Conservation (phyloP, 202 grass and related monocot genomes). For the Saccharum hybrid region DNA sequence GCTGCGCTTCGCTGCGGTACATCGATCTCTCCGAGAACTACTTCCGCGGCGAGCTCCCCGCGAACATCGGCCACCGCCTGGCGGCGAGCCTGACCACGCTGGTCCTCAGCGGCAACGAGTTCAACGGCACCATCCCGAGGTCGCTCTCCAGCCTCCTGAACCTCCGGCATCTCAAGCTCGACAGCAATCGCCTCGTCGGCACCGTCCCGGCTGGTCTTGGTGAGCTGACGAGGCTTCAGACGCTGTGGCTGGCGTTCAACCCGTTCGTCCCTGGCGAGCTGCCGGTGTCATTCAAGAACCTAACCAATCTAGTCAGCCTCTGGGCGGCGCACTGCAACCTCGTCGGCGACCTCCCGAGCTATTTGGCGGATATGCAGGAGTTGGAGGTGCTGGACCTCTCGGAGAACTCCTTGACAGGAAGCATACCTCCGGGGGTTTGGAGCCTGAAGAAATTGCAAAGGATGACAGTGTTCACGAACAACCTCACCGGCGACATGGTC, state of each 20-base stretch:
- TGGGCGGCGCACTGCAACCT: neutral
- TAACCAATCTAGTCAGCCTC: slow-evolving; percentile 40
- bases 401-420: slow-evolving; percentile 39
- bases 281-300: slow-evolving; percentile 54
- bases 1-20: slow-evolving; percentile 40
- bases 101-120: slow-evolving; percentile 39
- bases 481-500: slow-evolving; percentile 43
- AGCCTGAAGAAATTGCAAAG: slow-evolving; percentile 43
- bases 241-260: slow-evolving; percentile 40
- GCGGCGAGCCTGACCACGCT: slow-evolving; percentile 38
- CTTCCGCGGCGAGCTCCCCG: slow-evolving; percentile 48
- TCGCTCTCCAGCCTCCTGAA: slow-evolving; percentile 44
- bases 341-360: too few species aligned
- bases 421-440: slow-evolving; percentile 62
- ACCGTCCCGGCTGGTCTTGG: slow-evolving; percentile 51
- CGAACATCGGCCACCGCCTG: slow-evolving; percentile 38
- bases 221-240: slow-evolving; percentile 44
- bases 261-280: slow-evolving; percentile 32
- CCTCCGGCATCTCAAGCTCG: slow-evolving; percentile 18
- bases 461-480: slow-evolving; percentile 36
- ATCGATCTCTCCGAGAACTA: slow-evolving; percentile 55
- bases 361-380: too few species aligned
- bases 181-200: neutral
- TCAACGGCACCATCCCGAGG: slow-evolving; percentile 53
- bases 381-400: too few species aligned